Conservation (phyloP, 2,329 filamentous ascomycete genomes). For the Sporothrix sp. region DNA sequence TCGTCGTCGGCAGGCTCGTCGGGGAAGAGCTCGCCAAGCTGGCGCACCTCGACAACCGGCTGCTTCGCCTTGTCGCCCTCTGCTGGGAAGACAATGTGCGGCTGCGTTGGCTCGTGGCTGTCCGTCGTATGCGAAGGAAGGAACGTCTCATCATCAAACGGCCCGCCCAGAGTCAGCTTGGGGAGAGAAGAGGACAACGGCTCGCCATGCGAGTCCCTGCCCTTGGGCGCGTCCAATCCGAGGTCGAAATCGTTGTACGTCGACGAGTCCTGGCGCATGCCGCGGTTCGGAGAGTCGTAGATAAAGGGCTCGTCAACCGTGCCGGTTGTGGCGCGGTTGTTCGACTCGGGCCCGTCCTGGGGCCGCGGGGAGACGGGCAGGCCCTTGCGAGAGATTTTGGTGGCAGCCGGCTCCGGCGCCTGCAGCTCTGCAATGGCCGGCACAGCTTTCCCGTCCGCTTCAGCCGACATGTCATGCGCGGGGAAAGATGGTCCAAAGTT, state of each 20-base stretch:
- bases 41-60: slow-evolving; percentile 25
- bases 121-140: slow-evolving; percentile 8
- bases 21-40: slow-evolving; percentile 7
- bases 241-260: slow-evolving; percentile 12
- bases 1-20: slow-evolving; percentile 23
- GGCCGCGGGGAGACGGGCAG: slow-evolving; percentile 11
- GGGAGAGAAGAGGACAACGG: slow-evolving; percentile 4
- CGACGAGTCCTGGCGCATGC: slow-evolving; percentile 9
- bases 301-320: slow-evolving; percentile 18
- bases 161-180: slow-evolving; percentile 7
- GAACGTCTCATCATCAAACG: slow-evolving; percentile 11
- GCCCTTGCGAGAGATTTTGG: slow-evolving; percentile 20
- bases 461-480: slow-evolving; percentile 27
- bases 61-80: slow-evolving; percentile 3
- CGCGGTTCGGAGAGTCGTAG: slow-evolving; percentile 15
- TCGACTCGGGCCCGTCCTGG: neutral
- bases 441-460: slow-evolving; percentile 21
- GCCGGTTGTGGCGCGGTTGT: slow-evolving; percentile 14
- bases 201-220: neutral
- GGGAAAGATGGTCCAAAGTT: slow-evolving; percentile 28
- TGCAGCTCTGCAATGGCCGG: slow-evolving; percentile 27
- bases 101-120: neutral
- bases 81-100: neutral
- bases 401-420: slow-evolving; percentile 29
- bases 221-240: neutral